Evolutionary conservation across 192 early-diverging fungal genomes (phyloP), one percentile per base, ranked within the genome.

Genomic region (Coemansia sp.): DNA sequence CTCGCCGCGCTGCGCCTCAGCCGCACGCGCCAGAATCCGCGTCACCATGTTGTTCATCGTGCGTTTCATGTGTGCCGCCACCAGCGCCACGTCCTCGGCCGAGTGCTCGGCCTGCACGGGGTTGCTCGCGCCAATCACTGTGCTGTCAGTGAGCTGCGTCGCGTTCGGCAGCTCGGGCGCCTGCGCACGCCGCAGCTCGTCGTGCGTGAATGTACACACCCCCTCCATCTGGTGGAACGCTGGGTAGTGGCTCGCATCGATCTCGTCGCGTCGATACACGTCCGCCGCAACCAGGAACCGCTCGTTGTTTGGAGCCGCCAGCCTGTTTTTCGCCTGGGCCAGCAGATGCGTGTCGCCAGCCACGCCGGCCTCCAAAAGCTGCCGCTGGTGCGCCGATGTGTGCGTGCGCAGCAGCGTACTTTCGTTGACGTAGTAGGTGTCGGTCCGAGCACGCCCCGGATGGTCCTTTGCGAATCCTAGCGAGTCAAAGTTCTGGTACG

Each of bases 211-310:
- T 17, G 73, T 65, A 27, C 87, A 84, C 26, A 94, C 85, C 6
- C 93, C 96, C 58, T 98, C 96, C 87, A 98, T 95, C 67, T 98
- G 96, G 58, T 98, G 96, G 67, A 98, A 98, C 4, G 92, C 91
- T 0, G 96, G 96, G 67, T 97, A 98, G 60, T 98, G 96, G 50
- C 82, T 88, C 5, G 85, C 79, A 58, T 98, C 94, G 54, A 98
- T 94, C 61, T 98, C 96, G 60, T 98, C 96, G 23, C 94, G 83
- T 10, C 96, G 71, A 72, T 97, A 98, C 7, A 97, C 94, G 74
- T 98, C 96, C 5, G 91, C 96, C n/a, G 90, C 90, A n/a, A 97
- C 82, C 19, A 98, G 76, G 59, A 92, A 82, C 49, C 86, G 85
- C 34, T 82, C 70, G 11, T 79, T 72, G 6, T 28, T 35, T 0